Percentiles rank a stretch among this genome's conserved stretches.
Evolutionary conservation across 2,329 filamentous ascomycete genomes (phyloP).

Genomic region (Podosphaera fusca): DNA sequence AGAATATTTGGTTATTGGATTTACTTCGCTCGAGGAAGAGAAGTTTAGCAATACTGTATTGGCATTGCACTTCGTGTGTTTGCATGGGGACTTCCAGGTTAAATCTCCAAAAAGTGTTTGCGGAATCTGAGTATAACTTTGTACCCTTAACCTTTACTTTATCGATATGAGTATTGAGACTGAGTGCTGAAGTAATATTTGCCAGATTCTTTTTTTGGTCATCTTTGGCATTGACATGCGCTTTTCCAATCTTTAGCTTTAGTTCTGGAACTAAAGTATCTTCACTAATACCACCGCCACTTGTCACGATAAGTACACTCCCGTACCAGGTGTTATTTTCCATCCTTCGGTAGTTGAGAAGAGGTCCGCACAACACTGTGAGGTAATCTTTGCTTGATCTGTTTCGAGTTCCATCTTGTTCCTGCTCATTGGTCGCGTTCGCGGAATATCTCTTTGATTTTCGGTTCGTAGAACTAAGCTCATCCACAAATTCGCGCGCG

Average conservation of each 20-base stretch:
- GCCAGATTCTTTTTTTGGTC: not conserved
- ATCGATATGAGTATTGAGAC: constrained; percentile 2
- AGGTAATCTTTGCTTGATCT: constrained; percentile 2
- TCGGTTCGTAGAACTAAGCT: constrained; percentile 16
- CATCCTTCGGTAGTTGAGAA: constrained; percentile 60
- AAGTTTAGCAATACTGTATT: constrained; percentile 50
- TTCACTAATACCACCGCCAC: constrained; percentile 39
- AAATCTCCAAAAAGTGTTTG: constrained; percentile 85
- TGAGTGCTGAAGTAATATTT: no score
- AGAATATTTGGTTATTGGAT: constrained; percentile 46
- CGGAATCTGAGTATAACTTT: constrained; percentile 39
- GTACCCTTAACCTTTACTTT: constrained; percentile 24
- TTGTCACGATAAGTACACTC: constrained; percentile 64
- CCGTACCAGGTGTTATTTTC: constrained; percentile 52
- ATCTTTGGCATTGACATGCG: not conserved
- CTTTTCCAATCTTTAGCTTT: constrained; percentile 20
- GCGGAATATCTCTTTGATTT: not conserved
- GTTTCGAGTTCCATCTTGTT: constrained; percentile 1
- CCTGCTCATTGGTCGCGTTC: constrained; percentile 2
- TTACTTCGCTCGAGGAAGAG: constrained; percentile 33
- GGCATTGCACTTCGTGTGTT: constrained; percentile 47
- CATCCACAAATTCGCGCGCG: constrained; percentile 21
- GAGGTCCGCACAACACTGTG: constrained; percentile 40
- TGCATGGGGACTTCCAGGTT: constrained; percentile 57
- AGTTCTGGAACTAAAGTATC: constrained; percentile 33